phyloP scores from a whole-genome alignment of 2,329 filamentous ascomycete species.

The Fusarium coffeatum region DNA sequence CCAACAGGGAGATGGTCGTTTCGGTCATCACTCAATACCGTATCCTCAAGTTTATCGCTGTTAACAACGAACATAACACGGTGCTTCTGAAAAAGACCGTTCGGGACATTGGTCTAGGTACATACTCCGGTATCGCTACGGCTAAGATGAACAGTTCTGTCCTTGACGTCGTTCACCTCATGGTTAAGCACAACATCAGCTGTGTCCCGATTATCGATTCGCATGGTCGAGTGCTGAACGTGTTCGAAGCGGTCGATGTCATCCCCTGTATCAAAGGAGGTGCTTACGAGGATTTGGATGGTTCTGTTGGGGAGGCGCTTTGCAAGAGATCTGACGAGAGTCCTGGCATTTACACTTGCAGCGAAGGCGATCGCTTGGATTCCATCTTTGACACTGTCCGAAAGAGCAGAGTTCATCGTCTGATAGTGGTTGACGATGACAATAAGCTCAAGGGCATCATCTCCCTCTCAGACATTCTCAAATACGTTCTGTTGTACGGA shows the following conservation, averaged over 20 bases:
- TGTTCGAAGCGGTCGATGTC: constrained; percentile 97
- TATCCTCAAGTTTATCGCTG: constrained; percentile 97
- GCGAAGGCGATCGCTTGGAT: constrained; percentile 88
- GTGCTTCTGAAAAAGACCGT: constrained; percentile 89
- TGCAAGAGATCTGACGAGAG: constrained; percentile 91
- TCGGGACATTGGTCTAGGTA: constrained; percentile 84
- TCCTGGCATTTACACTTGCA: constrained; percentile 96
- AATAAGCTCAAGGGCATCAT: constrained; percentile 88
- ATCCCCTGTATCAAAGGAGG: constrained; percentile 96
- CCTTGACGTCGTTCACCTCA: constrained; percentile 91
- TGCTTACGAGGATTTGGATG: constrained; percentile 88
- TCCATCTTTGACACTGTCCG: constrained; percentile 97
- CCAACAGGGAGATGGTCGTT: constrained; percentile 89
- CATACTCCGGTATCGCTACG: constrained; percentile 83
- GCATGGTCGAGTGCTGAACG: constrained; percentile 83
- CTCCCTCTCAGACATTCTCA: constrained; percentile 94
- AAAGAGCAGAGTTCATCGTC: constrained; percentile 90
- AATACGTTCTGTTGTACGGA: constrained; percentile 88
- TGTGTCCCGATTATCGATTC: constrained; percentile 92
- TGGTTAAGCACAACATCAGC: constrained; percentile 93
- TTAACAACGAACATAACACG: constrained; percentile 88
- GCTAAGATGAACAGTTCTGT: constrained; percentile 91
- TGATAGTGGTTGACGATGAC: constrained; percentile 93
- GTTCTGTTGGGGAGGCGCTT: constrained; percentile 88
- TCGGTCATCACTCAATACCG: constrained; percentile 98